Evolutionary conservation across 768 basidiomycete genomes (phyloP).

Genomic region (Boletellus ananas): DNA sequence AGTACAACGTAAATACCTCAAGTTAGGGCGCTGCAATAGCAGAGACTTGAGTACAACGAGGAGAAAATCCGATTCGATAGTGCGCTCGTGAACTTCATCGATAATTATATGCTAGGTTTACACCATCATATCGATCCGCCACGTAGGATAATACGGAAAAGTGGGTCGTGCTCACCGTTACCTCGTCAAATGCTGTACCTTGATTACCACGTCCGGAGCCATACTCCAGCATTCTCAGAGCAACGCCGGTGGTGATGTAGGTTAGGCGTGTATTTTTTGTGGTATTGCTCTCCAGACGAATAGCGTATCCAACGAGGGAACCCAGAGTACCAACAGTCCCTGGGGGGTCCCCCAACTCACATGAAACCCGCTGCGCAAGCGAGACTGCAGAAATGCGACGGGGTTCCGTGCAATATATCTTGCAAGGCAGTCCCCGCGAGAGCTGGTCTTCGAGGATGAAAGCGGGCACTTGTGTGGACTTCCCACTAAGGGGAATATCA

Average conservation of each 20-base stretch:
- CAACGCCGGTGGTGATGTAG: slow-evolving; percentile 93
- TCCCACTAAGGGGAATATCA: slow-evolving; percentile 56
- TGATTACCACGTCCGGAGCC: slow-evolving; percentile 65
- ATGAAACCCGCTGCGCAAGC: slow-evolving; percentile 88
- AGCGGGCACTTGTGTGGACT: slow-evolving; percentile 93
- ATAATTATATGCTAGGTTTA: slow-evolving; percentile 80
- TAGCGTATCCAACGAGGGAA: slow-evolving; percentile 91
- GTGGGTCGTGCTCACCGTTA: slow-evolving; percentile 62
- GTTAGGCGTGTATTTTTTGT: slow-evolving; percentile 73
- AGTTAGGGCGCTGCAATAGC: slow-evolving; percentile 66
- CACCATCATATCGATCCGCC: not conserved
- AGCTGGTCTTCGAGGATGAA: slow-evolving; percentile 92
- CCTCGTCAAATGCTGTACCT: slow-evolving; percentile 86
- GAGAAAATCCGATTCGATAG: slow-evolving; percentile 96
- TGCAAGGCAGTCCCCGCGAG: slow-evolving; percentile 75
- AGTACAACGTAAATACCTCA: slow-evolving; percentile 57
- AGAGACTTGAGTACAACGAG: slow-evolving; percentile 89
- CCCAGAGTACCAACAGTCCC: slow-evolving; percentile 70
- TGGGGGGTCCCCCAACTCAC: slow-evolving; percentile 83
- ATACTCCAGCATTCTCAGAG: slow-evolving; percentile 93
- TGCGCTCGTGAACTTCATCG: slow-evolving; percentile 97
- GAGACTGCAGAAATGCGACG: slow-evolving; percentile 95
- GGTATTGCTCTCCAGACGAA: slow-evolving; percentile 86
- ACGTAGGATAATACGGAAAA: slow-evolving; percentile 1
- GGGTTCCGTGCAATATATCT: slow-evolving; percentile 93